phyloP scores from a whole-genome alignment of 1,284 basidiomycete species.

The Sporisorium reilianum region DNA sequence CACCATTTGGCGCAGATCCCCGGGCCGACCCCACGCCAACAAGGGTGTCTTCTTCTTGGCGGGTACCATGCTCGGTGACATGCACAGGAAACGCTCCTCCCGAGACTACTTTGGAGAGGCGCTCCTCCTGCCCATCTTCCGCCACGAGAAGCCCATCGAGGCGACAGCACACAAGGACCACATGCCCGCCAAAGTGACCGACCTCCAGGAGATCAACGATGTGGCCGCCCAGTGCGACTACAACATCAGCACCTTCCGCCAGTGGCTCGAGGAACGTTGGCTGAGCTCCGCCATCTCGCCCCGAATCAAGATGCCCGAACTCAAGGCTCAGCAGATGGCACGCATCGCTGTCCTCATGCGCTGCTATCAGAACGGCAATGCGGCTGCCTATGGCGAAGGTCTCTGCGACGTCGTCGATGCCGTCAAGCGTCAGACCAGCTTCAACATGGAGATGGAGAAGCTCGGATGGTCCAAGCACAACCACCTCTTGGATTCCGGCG shows the following conservation, averaged over 20 bases:
- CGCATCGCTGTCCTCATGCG: conserved; percentile 39
- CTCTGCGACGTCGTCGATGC: conserved; percentile 45
- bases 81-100: conserved; percentile 16
- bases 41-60: conserved; percentile 39
- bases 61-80: conserved; percentile 34
- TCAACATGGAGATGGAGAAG: conserved; percentile 47
- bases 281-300: conserved; percentile 23
- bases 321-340: conserved; percentile 34
- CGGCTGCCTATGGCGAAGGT: conserved; percentile 42
- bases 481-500: conserved; percentile 26
- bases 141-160: conserved; percentile 28
- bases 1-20: conserved; percentile 24
- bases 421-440: conserved; percentile 47
- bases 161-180: conserved; percentile 15
- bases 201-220: conserved; percentile 28
- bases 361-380: conserved; percentile 43
- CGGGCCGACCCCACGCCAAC: conserved; percentile 9
- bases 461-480: conserved; percentile 49
- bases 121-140: conserved; percentile 33
- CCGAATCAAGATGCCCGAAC: conserved; percentile 15
- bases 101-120: conserved; percentile 32
- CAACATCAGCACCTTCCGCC: conserved; percentile 26
- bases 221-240: conserved; percentile 25
- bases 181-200: neutral
- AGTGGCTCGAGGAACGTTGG: conserved; percentile 34